phyloP scores from a whole-genome alignment of 768 basidiomycete species.

The Leucosporidium yakuticum region DNA sequence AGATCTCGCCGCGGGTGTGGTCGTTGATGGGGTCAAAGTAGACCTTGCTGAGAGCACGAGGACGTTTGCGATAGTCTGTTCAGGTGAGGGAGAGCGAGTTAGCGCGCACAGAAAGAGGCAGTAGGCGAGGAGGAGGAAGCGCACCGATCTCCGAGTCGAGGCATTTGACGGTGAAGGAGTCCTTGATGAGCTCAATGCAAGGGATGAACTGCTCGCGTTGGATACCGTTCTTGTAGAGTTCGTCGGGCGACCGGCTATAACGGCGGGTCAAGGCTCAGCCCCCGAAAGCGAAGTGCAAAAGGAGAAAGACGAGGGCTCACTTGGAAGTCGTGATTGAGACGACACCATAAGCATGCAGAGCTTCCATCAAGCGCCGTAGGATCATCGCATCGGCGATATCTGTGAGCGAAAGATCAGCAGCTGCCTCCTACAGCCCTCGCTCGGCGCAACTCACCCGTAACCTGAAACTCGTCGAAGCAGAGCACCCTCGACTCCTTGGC shows the following conservation, averaged over 20 bases:
- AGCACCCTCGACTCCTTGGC: slow-evolving; percentile 42
- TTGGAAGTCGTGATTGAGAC: slow-evolving; percentile 96
- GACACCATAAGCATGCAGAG: slow-evolving; percentile 78
- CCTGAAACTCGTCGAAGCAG: slow-evolving; percentile 98
- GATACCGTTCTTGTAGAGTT: slow-evolving; percentile 97
- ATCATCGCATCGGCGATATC: slow-evolving; percentile 99
- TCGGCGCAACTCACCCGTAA: slow-evolving; percentile 42
- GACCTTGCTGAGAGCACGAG: slow-evolving; percentile 84
- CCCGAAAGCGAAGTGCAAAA: background rate
- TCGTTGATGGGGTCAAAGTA: slow-evolving; percentile 76
- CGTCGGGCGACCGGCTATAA: slow-evolving; percentile 86
- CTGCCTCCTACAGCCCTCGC: background rate
- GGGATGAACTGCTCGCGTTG: slow-evolving; percentile 92
- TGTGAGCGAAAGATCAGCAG: slow-evolving; percentile 52
- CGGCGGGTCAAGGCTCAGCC: background rate
- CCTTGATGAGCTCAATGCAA: slow-evolving; percentile 86
- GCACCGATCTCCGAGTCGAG: slow-evolving; percentile 89
- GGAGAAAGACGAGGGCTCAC: slow-evolving; percentile 51
- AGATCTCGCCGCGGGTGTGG: slow-evolving; percentile 62
- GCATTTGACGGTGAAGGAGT: slow-evolving; percentile 78
- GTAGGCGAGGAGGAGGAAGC: slow-evolving; percentile 32
- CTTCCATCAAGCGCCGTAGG: slow-evolving; percentile 77
- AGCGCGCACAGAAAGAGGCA: background rate
- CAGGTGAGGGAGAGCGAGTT: background rate
- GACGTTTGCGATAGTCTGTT: slow-evolving; percentile 87